These are phyloP conservation scores for Phoma sp. DNA, from an alignment of 2,329 filamentous ascomycete genomes.

Conservation along the genomic window DNA sequence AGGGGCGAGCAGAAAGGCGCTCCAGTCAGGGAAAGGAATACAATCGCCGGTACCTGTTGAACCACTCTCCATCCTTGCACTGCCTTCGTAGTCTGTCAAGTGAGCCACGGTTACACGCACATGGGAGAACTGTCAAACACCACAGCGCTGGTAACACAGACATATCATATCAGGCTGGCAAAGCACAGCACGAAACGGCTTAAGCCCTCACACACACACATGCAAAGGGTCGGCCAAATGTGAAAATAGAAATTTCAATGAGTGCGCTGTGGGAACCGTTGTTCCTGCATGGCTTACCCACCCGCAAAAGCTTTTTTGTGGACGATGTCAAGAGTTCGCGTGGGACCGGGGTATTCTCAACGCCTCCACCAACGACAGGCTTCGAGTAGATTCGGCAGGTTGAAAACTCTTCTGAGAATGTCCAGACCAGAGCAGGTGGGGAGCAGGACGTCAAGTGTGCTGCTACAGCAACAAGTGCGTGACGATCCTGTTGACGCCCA, in stretches of 20 bases:
- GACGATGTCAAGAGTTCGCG: conserved; percentile 11
- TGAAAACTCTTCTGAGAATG: conserved; percentile 25
- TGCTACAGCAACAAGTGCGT: conserved; percentile 22
- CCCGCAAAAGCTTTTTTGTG: conserved; percentile 19
- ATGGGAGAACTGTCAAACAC: conserved; percentile 28
- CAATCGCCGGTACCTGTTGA: conserved; percentile 22
- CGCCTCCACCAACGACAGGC: conserved; percentile 28
- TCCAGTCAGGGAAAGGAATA: conserved; percentile 24
- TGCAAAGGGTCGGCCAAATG: conserved; percentile 10
- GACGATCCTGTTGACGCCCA: conserved; percentile 17
- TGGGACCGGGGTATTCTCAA: conserved; percentile 20
- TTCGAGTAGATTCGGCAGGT: conserved; percentile 19
- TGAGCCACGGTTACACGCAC: conserved; percentile 31
- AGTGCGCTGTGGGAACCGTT: conserved; percentile 17
- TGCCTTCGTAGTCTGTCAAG: conserved; percentile 32
- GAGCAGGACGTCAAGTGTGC: conserved; percentile 15
- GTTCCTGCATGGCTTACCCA: conserved; percentile 36
- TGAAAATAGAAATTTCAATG: conserved; percentile 7
- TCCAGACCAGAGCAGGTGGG: conserved; percentile 16
- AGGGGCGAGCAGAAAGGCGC: conserved; percentile 23
- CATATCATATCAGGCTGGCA: conserved; percentile 13
- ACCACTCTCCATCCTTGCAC: conserved; percentile 23
- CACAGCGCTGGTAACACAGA: conserved; percentile 25
- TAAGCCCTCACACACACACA: background rate
- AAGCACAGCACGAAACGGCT: conserved; percentile 4